phyloP scores from a whole-genome alignment of 805 yeast species.

The Lipomyces kockii region DNA sequence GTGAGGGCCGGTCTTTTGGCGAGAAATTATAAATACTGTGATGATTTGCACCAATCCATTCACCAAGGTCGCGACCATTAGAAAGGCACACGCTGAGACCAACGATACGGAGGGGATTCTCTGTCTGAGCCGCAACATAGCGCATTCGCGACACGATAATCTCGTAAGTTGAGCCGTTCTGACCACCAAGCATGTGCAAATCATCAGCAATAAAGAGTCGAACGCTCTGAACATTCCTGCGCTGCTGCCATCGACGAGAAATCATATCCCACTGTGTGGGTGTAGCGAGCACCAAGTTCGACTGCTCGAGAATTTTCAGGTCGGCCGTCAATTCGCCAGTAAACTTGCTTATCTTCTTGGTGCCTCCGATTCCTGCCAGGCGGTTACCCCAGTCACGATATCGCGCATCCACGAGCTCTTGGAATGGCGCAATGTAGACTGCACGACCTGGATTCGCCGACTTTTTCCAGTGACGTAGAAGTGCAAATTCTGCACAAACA shows the following conservation, averaged over 20 bases:
- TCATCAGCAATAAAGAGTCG: constrained; percentile 76
- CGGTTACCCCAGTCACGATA: constrained; percentile 58
- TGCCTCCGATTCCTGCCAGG: constrained; percentile 57
- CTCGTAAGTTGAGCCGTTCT: constrained; percentile 69
- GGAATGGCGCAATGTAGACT: constrained; percentile 70
- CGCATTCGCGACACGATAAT: constrained; percentile 69
- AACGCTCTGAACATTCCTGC: constrained; percentile 67
- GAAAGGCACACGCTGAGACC: constrained; percentile 72
- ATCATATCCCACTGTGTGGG: constrained; percentile 76
- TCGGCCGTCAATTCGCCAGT: constrained; percentile 63
- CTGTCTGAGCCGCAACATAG: constrained; percentile 69
- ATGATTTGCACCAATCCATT: constrained; percentile 80
- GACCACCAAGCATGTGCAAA: constrained; percentile 67
- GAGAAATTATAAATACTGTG: constrained; percentile 68
- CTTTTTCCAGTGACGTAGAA: constrained; percentile 72
- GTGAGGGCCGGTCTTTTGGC: constrained; percentile 60
- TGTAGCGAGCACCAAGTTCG: constrained; percentile 75
- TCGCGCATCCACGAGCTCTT: constrained; percentile 57
- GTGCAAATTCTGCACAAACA: constrained; percentile 69
- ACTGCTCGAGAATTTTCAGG: constrained; percentile 57
- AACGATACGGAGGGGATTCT: constrained; percentile 62
- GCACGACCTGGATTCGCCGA: constrained; percentile 62
- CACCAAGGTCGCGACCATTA: constrained; percentile 76
- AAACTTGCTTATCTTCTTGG: constrained; percentile 60
- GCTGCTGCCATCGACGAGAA: constrained; percentile 81